Conservation (phyloP, 768 basidiomycete species). For the Psilocybe tampanensis region DNA sequence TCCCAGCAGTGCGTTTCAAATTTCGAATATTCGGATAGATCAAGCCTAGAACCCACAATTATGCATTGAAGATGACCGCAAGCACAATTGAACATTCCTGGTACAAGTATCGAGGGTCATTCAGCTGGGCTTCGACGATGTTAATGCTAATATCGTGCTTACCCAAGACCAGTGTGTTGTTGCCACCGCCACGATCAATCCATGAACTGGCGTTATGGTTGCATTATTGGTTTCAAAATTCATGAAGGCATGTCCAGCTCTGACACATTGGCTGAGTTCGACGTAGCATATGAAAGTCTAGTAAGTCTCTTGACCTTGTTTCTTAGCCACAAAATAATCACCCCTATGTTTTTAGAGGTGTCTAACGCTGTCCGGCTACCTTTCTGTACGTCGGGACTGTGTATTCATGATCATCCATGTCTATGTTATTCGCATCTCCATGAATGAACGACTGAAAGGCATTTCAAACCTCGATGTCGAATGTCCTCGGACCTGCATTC, state of each 20-base stretch:
- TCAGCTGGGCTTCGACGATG: neutral
- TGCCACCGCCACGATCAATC: slow-evolving; percentile 1
- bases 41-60: neutral
- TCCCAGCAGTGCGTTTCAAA: too few relatives aligned
- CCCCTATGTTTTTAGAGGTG: too few relatives aligned
- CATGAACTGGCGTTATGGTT: neutral
- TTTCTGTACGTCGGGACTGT: too few relatives aligned
- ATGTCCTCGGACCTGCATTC: neutral
- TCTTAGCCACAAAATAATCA: too few relatives aligned
- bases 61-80: neutral
- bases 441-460: neutral
- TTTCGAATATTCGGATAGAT: neutral
- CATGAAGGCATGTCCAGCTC: neutral
- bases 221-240: neutral
- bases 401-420: too few relatives aligned
- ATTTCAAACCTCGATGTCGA: neutral
- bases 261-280: neutral
- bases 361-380: too few relatives aligned
- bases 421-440: neutral
- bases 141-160: neutral
- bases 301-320: too few relatives aligned
- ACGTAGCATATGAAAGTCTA: too few relatives aligned
- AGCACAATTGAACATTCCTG: too few relatives aligned
- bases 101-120: neutral
- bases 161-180: neutral